Base-by-base conservation (phyloP, 345 rosid genomes). In the Linum lewisii region DNA sequence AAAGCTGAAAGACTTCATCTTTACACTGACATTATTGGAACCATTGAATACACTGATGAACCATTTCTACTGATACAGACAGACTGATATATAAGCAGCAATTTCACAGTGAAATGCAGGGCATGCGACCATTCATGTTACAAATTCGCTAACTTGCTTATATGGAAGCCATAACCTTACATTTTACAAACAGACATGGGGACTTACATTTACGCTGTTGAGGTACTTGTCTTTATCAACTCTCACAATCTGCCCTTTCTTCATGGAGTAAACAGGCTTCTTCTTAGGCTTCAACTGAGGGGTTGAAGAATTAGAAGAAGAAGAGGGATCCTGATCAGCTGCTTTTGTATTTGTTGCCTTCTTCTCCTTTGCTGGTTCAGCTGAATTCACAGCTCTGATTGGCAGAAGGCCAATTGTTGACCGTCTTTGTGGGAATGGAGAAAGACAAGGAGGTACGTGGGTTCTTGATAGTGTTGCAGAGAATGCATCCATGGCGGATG, bases 201-300 rank as follows among this genome's bases (percentile, higher is more conserved):
- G 14, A 53, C 81, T 56, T 75, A 86, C 98, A 75, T 91, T 91
- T 54, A 91, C 29, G 67, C 98, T 88, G 61, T 81, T 83, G 25
- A 91, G 96, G 69, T 91, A 88, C 81, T 91, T 88, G 36, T 91
- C 95, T 68, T 88, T 91, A n/a, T 88, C 96, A 69, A 91, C 98
- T 61, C 93, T 87, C 73, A 91, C 98, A 59, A 91, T 85, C 81
- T 91, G 96, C 10, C 98, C 98, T 72, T 91, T 91, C 83, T 86
- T 91, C 96, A 91, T 86, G 38, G 98, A 91, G 74, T 85, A 88
- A 71, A 88, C 92, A 10, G 96, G 96, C 75, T 81, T 91, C 74
- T 84, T 88, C 51, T 87, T 84, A 37, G 16, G 24, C 19, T 58
- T 51, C 59, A 38, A 66, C 67, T 75, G 77, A 21, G 82, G 26